Evolutionary conservation across 108 stramenopile genomes (phyloP).

Genomic region (Schizochytrium sp.): DNA sequence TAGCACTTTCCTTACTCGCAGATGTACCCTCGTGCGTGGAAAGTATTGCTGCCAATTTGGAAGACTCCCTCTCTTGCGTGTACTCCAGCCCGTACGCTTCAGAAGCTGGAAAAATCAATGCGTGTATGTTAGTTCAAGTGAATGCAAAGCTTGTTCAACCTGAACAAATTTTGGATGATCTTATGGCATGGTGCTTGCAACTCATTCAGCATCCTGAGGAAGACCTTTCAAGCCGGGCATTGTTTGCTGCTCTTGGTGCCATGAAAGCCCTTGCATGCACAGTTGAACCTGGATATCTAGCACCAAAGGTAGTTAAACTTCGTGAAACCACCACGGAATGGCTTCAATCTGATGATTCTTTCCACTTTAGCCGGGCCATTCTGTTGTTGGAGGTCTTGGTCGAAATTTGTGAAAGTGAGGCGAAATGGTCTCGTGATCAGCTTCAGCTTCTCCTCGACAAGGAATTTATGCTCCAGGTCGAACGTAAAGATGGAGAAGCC

Average conservation of each 20-base stretch:
- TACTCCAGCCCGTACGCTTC: slow-evolving; percentile 14
- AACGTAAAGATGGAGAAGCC: neutral
- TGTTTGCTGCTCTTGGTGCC: too few relatives aligned
- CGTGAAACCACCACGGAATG: too few relatives aligned
- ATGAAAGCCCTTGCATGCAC: too few relatives aligned
- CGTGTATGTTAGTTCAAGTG: neutral
- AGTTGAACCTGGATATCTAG: too few relatives aligned
- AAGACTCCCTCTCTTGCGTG: neutral
- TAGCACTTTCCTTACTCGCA: too few relatives aligned
- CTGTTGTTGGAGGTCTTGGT: too few relatives aligned
- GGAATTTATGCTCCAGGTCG: neutral
- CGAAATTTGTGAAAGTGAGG: too few relatives aligned
- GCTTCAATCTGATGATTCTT: too few relatives aligned
- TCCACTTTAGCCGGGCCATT: too few relatives aligned
- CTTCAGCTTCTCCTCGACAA: neutral
- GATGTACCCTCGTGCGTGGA: neutral
- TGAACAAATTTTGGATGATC: neutral
- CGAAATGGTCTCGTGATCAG: too few relatives aligned
- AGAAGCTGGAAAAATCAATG: neutral
- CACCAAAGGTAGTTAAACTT: too few relatives aligned
- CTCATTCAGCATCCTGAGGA: neutral
- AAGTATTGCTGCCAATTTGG: neutral
- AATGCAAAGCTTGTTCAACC: neutral
- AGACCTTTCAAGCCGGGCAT: neutral
- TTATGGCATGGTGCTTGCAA: neutral